Conservation (phyloP, 2,329 filamentous ascomycete species). For the Incumbomyces lentus region DNA sequence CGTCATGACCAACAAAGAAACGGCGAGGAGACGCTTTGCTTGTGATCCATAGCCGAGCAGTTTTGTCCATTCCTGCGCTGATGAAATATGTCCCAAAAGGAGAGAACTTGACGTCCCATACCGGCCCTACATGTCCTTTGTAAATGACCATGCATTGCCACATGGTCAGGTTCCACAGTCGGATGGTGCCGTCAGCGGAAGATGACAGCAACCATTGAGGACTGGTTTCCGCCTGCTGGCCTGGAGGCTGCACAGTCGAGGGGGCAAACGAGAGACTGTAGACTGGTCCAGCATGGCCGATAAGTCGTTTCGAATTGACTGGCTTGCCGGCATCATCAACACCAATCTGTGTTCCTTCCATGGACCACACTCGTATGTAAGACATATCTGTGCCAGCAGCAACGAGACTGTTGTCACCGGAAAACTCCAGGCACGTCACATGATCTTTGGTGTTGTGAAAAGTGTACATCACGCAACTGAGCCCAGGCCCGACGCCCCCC, state of each 20-base stretch:
- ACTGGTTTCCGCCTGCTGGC: constrained; percentile 40
- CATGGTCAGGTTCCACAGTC: constrained; percentile 84
- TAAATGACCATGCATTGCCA: constrained; percentile 92
- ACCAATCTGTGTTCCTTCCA: constrained; percentile 72
- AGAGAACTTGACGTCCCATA: constrained; percentile 81
- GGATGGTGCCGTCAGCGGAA: constrained; percentile 76
- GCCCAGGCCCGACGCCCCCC: constrained; percentile 68
- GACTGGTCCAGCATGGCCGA: constrained; percentile 83
- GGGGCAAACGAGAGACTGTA: constrained; percentile 86
- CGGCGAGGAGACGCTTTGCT: constrained; percentile 84
- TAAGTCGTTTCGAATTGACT: constrained; percentile 62
- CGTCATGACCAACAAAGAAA: constrained; percentile 84
- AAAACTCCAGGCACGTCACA: constrained; percentile 90
- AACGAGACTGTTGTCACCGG: constrained; percentile 75
- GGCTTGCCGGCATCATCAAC: constrained; percentile 56
- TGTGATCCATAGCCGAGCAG: constrained; percentile 81
- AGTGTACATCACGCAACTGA: constrained; percentile 95
- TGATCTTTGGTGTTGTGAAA: constrained; percentile 95
- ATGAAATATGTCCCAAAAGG: constrained; percentile 94
- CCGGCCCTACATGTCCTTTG: constrained; percentile 80
- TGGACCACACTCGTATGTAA: constrained; percentile 87
- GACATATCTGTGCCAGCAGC: constrained; percentile 87
- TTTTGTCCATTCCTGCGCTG: constrained; percentile 79
- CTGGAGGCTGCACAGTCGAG: constrained; percentile 42
- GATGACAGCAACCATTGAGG: constrained; percentile 74